Evolutionary conservation across 2,329 filamentous ascomycete species (phyloP).

Genomic region (Plenodomus biglobosus): DNA sequence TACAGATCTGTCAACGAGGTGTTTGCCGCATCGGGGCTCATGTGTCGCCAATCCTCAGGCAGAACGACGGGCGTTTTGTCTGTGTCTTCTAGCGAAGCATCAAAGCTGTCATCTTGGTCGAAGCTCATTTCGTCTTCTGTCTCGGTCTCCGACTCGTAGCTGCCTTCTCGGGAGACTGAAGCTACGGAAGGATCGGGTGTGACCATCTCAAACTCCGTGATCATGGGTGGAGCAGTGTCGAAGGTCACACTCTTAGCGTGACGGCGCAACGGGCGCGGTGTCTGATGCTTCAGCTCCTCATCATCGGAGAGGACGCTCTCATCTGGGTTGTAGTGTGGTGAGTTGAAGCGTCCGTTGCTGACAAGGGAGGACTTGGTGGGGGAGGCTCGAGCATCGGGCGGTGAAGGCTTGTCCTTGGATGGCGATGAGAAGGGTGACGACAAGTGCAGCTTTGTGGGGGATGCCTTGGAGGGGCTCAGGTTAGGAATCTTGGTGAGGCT

Average conservation of each 20-base stretch:
- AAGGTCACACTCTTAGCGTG: conserved; percentile 98
- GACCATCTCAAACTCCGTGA: conserved; percentile 98
- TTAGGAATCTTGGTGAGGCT: conserved; percentile 64
- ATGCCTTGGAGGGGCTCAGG: conserved; percentile 58
- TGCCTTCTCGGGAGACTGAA: conserved; percentile 87
- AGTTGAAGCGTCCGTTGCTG: conserved; percentile 58
- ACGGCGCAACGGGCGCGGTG: conserved; percentile 70
- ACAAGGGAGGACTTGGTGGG: conserved; percentile 90
- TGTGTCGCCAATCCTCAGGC: conserved; percentile 89
- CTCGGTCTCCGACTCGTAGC: conserved; percentile 80
- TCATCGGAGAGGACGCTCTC: conserved; percentile 42
- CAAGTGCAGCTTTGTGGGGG: conserved; percentile 64
- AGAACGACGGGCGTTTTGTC: conserved; percentile 98
- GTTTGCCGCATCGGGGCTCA: conserved; percentile 66
- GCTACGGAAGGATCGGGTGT: conserved; percentile 93
- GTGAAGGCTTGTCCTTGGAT: conserved; percentile 27
- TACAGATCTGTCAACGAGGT: conserved; percentile 56
- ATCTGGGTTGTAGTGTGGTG: conserved; percentile 45
- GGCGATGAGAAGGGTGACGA: conserved; percentile 29
- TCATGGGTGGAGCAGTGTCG: conserved; percentile 85
- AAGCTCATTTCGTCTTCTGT: conserved; percentile 68
- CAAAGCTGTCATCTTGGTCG: conserved; percentile 82
- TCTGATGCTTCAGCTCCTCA: conserved; percentile 61
- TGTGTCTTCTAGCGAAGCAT: conserved; percentile 90
- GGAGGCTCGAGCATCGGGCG: conserved; percentile 58